Evolutionary conservation across 1,284 basidiomycete genomes (phyloP), one percentile per base, ranked within the genome.

Genomic region (Sporisorium scitamineum): DNA sequence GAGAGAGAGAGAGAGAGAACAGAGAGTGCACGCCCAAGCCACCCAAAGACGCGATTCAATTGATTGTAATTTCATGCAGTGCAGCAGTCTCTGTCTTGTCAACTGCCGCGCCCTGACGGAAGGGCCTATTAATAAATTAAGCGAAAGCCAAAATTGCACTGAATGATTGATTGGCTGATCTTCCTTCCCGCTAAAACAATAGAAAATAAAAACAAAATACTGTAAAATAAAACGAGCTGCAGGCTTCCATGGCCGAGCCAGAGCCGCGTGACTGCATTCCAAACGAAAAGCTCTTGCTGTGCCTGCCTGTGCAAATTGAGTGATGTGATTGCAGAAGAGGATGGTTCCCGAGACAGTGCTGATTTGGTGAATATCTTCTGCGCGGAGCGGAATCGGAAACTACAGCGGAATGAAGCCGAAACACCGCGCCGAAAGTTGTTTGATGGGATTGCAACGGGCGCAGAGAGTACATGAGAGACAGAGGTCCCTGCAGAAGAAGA

Each of bases 131-230:
- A n/a, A 22, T 32, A 39, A 39, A 24, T 16, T 39, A 55, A 45
- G 54, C 54, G 54, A 55, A 13, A 10, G 27, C 13, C 18, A 44
- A 24, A 20, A 22, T 31, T 41, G 16, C n/a, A 20, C 41, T 2
- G 41, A 42, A 20, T 20, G 41, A 37, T 11, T 54, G 55, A 37
- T 48, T 56, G 54, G 54, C 55, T 57, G 55, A 48, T 57, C 55
- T 31, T 57, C 10, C 32, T 34, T 20, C 9, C 5, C 22, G 9
- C 1, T 9, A 20, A 26, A 27, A 42, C 6, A 20, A 18, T 18
- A 18, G 14, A 37, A 9, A 37, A 37, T 39, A 39, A 39, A 39
- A 39, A 39, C n/a, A n/a, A 39, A n/a, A n/a, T n/a, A n/a, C n/a
- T n/a, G n/a, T n/a, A n/a, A 39, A 39, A 39, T 18, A 9, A 37